A percentile compares a stretch with the other conserved stretches of the same genome.
Conservation (phyloP, 768 basidiomycete species). For the Boletus rubroflammeus region DNA sequence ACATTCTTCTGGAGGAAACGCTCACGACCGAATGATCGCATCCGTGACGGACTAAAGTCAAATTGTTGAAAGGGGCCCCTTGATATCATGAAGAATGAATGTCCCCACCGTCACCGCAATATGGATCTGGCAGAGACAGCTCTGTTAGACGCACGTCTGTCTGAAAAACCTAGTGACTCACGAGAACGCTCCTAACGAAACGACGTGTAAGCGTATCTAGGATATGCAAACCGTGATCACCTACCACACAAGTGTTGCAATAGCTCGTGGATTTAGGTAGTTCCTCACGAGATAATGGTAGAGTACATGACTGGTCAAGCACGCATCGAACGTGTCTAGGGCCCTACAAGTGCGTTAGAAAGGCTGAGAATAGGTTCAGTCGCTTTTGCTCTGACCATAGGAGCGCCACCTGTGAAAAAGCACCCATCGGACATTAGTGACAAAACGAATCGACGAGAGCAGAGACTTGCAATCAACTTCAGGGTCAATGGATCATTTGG, state of each 20-base stretch:
- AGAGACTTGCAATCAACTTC: conserved; percentile 37
- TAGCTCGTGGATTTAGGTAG: conserved; percentile 43
- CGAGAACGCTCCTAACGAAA: conserved; percentile 49
- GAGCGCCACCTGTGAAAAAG: conserved; percentile 30
- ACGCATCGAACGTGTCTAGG: conserved; percentile 54
- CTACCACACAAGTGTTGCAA: conserved; percentile 44
- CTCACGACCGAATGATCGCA: conserved; percentile 43
- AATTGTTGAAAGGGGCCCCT: background rate
- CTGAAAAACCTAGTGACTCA: conserved; percentile 27
- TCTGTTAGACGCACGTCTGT: background rate
- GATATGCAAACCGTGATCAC: background rate
- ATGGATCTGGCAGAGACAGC: conserved; percentile 39
- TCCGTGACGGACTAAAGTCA: conserved; percentile 42
- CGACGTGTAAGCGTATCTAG: background rate
- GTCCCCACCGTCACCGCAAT: conserved; percentile 48
- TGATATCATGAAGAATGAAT: background rate
- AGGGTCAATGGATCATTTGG: conserved; percentile 32
- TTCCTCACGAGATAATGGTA: conserved; percentile 58
- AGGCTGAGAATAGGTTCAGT: no score
- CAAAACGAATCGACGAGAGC: background rate
- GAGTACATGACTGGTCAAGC: conserved; percentile 48
- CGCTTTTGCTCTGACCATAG: conserved; percentile 11
- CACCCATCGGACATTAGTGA: conserved; percentile 34
- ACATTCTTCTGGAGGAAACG: background rate
- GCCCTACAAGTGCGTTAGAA: conserved; percentile 18